A percentile compares a stretch with the other conserved stretches of the same genome.
phyloP scores from a whole-genome alignment of 306 rosid species.

The Gastrolobium bilobum region DNA sequence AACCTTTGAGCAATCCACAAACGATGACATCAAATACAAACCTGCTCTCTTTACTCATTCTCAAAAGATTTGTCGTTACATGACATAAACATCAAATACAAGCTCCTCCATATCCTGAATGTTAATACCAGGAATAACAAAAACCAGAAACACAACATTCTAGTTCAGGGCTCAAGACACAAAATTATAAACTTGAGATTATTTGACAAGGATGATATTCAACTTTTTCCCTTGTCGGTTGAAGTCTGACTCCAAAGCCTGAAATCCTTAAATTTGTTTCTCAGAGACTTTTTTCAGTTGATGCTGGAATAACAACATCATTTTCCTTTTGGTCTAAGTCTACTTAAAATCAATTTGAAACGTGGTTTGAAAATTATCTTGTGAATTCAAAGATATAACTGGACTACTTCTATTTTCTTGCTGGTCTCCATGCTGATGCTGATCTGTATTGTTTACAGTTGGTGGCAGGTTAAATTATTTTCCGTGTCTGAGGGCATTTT shows the following conservation, averaged over 20 bases:
- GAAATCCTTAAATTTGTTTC: constrained; percentile 61
- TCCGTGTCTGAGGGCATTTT: constrained; percentile 48
- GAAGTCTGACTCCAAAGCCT: constrained; percentile 54
- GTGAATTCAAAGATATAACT: constrained; percentile 50
- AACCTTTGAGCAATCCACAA: constrained; percentile 69
- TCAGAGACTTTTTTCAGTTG: constrained; percentile 54
- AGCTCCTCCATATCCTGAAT: constrained; percentile 66
- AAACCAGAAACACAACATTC: constrained; percentile 47
- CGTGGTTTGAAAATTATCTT: constrained; percentile 64
- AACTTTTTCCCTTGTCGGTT: constrained; percentile 49
- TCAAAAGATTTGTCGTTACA: constrained; percentile 51
- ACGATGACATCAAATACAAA: too few species aligned
- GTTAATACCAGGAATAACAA: constrained; percentile 70
- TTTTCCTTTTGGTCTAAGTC: constrained; percentile 47
- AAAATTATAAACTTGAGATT: constrained; percentile 42
- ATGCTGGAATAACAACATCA: constrained; percentile 54
- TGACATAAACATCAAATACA: too few species aligned
- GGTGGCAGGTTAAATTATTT: constrained; percentile 55
- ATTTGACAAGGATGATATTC: too few species aligned
- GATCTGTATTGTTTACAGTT: constrained; percentile 47
- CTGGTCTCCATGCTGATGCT: constrained; percentile 48
- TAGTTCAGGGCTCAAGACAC: constrained; percentile 40
- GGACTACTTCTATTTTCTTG: constrained; percentile 55
- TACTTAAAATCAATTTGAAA: too few species aligned
- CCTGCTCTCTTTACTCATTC: constrained; percentile 57